Evolutionary conservation across 2,329 filamentous ascomycete genomes (phyloP), one percentile per base, ranked within the genome.

Genomic region (Beauveria bassiana): DNA sequence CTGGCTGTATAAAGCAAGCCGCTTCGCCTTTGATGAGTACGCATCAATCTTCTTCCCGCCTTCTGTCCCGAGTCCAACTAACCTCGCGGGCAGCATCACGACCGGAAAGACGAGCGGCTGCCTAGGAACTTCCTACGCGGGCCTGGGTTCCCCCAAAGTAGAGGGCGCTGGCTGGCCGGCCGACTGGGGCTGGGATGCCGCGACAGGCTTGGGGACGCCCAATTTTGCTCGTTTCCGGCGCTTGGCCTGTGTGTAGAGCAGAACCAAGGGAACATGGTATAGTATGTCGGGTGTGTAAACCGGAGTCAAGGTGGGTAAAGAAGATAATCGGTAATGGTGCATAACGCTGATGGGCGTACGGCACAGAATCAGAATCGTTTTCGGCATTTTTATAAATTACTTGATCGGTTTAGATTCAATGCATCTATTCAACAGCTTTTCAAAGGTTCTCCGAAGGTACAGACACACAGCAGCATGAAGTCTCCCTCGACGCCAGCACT

Each of bases 1-100:
- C 1, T 85, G 81, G 80, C 72, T 87, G 18, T 87, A 86, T 66
- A 68, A 69, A 9, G 62, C 67, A 26, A 72, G 70, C 1, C 53
- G 64, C 5, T 40, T 59, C 10, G 74, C 64, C 3, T 73, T 77
- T 22, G 74, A 70, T 5, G 75, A 77, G 69, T 75, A 70, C 46
- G 72, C 67, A 6, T 38, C 22, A 5, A 42, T 2, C n/a, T 45
- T 31, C 26, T n/a, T 22, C 26, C 24, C 26, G 7, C 26, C 20
- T 20, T 20, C 3, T 43, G 42, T n/a, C 18, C 3, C 3, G 18
- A 43, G 24, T 22, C 46, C 24, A 26, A 26, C 63, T 63, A 58
- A 65, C 34, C 14, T 45, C 62, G n/a, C 5, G 26, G 31, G 4
- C 43, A 76, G 75, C 59, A 77, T 75, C 52, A 75, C 72, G 2